Evolutionary conservation across 495 filamentous ascomycete species (phyloP).

Genomic region (Aspergillus coremiiformis): DNA sequence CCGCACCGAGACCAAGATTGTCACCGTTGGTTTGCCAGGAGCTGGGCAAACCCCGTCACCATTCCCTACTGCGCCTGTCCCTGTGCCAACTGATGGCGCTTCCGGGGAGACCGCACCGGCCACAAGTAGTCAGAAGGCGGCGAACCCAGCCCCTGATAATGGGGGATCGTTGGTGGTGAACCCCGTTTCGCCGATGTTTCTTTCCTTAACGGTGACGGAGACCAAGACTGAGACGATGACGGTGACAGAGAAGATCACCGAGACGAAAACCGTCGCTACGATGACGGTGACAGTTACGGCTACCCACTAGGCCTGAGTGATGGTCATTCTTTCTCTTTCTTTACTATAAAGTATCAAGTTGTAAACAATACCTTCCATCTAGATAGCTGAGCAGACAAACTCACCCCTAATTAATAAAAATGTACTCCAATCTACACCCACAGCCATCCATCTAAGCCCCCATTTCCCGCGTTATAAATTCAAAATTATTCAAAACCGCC

Average conservation of each 20-base stretch:
- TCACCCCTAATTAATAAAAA: no score
- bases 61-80: neutral
- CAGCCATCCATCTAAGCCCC: neutral
- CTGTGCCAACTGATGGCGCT: neutral
- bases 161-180: neutral
- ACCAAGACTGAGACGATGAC: conserved; percentile 10
- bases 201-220: conserved; percentile 7
- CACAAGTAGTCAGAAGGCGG: neutral
- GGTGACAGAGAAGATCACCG: conserved; percentile 5
- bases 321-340: neutral
- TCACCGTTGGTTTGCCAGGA: neutral
- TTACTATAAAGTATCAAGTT: no score
- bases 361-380: no score
- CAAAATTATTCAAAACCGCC: conserved; percentile 36
- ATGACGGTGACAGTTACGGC: conserved; percentile 4
- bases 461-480: neutral
- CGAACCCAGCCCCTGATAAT: neutral
- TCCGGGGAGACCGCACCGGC: neutral
- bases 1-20: neutral
- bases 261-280: conserved; percentile 9
- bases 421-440: no score
- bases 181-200: neutral
- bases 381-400: no score
- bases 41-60: neutral
- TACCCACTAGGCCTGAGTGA: neutral